Evolutionary conservation across 2,329 filamentous ascomycete genomes (phyloP).

Genomic region (Fonsecaea nubica): DNA sequence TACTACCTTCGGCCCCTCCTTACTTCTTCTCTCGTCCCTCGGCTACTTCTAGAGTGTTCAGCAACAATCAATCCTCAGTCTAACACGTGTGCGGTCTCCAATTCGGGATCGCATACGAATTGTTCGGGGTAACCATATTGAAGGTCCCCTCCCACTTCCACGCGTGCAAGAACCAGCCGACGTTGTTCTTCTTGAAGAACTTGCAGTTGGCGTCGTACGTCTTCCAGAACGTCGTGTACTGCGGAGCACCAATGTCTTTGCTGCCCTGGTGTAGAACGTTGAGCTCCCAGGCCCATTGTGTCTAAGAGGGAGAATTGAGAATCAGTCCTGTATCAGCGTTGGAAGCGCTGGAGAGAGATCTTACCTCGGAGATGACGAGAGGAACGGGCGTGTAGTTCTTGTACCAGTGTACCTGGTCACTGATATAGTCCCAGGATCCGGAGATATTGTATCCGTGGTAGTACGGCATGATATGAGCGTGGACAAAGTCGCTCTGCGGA

Average conservation of each 20-base stretch:
- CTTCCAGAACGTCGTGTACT: slow-evolving; percentile 21
- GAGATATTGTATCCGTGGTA: slow-evolving; percentile 24
- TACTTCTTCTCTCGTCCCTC: neutral
- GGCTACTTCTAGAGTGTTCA: no score
- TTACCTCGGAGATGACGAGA: slow-evolving; percentile 21
- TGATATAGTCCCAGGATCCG: slow-evolving; percentile 19
- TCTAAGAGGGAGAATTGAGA: neutral
- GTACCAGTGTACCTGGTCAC: slow-evolving; percentile 20
- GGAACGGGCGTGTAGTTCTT: slow-evolving; percentile 25
- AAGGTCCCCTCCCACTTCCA: slow-evolving; percentile 25
- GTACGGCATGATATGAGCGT: slow-evolving; percentile 24
- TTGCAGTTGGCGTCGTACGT: slow-evolving; percentile 18
- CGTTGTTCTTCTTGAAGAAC: slow-evolving; percentile 27
- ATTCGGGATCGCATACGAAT: slow-evolving; percentile 22
- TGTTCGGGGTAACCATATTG: slow-evolving; percentile 23
- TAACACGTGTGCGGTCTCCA: slow-evolving; percentile 24
- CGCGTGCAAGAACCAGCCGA: slow-evolving; percentile 23
- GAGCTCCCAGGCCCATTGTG: slow-evolving; percentile 26
- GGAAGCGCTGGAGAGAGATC: neutral
- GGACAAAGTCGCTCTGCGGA: slow-evolving; percentile 20
- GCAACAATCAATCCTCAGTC: neutral
- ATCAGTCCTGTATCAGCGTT: neutral
- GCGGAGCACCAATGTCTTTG: slow-evolving; percentile 20
- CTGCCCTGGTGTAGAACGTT: slow-evolving; percentile 23
- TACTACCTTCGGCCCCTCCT: neutral